phyloP scores from a whole-genome alignment of 257 asterid species.

The Gentiana straminea region DNA sequence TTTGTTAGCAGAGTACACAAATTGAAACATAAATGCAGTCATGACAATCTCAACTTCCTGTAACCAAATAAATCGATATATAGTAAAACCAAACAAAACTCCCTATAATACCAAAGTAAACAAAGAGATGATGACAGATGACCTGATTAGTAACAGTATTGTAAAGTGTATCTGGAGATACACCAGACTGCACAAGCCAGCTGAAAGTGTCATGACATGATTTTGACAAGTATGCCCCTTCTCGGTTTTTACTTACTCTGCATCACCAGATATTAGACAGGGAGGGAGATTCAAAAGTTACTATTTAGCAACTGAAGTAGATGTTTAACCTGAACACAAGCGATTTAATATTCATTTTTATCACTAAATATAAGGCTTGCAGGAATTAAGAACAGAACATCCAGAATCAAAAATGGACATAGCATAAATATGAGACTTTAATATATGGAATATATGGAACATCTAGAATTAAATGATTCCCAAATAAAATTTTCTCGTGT shows the following conservation, averaged over 20 bases:
- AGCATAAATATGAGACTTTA: too few species aligned
- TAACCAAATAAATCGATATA: not conserved
- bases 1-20: too few species aligned
- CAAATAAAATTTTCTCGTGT: not conserved
- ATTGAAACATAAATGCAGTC: too few species aligned
- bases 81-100: not conserved
- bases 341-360: too few species aligned
- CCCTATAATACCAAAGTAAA: too few species aligned
- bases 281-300: not conserved
- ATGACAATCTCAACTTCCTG: constrained; percentile 98
- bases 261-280: constrained; percentile 18
- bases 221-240: constrained; percentile 47
- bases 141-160: constrained; percentile 94
- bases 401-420: too few species aligned
- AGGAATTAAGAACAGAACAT: too few species aligned
- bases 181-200: constrained; percentile 73
- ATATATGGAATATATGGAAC: too few species aligned
- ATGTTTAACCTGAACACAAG: too few species aligned
- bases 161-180: constrained; percentile 73
- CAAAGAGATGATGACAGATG: constrained; percentile 2
- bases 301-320: not conserved
- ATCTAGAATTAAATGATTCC: not conserved
- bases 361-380: too few species aligned
- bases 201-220: constrained; percentile 85
- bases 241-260: constrained; percentile 74